These are phyloP conservation scores for Dactylellina sp. DNA, from an alignment of 2,329 filamentous ascomycete species.

Conservation along the genomic window DNA sequence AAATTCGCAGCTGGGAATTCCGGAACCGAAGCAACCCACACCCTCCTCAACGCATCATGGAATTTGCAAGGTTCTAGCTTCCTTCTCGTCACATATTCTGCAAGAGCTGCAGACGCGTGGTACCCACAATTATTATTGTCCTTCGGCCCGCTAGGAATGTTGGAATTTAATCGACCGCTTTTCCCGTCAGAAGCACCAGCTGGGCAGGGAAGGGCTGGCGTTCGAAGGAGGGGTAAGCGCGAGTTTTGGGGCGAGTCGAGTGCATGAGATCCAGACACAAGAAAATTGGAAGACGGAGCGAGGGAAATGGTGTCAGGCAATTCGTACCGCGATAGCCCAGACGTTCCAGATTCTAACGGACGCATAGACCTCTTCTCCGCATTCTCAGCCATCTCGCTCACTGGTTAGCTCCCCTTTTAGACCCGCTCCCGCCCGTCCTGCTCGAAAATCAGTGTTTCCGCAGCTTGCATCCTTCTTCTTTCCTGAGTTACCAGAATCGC, in stretches of 20 bases:
- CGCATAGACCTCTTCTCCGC: no score
- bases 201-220: no score
- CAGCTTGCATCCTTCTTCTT: not conserved
- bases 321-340: constrained; percentile 6
- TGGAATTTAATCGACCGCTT: constrained; percentile 51
- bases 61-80: constrained; percentile 56
- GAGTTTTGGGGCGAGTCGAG: not conserved
- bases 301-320: not conserved
- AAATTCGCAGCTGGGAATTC: constrained; percentile 41
- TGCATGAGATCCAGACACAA: not conserved
- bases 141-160: constrained; percentile 56
- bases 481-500: not conserved
- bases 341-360: no score
- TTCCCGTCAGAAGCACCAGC: constrained; percentile 55
- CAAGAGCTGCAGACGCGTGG: constrained; percentile 39
- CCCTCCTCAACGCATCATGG: constrained; percentile 48
- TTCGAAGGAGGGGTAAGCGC: constrained; percentile 1
- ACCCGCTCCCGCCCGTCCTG: constrained; percentile 7
- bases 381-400: not conserved
- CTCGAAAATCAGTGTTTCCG: not conserved
- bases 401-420: constrained; percentile 21
- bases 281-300: not conserved
- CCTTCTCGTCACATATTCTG: constrained; percentile 29
- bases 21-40: no score
- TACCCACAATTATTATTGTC: constrained; percentile 56